Evolutionary conservation across 768 basidiomycete species (phyloP).

Genomic region (Mycena metata): DNA sequence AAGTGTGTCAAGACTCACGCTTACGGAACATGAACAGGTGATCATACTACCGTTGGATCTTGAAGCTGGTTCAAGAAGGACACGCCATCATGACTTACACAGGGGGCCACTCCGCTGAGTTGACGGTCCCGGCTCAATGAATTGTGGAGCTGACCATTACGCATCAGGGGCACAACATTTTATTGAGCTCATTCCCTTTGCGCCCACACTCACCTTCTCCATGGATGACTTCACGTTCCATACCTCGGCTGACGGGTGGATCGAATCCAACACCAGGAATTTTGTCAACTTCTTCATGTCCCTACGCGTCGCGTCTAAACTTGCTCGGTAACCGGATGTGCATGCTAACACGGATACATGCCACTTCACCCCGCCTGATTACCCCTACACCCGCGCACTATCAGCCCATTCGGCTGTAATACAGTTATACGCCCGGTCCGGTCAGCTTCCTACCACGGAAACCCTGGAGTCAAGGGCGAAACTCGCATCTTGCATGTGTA

Average conservation of each 20-base stretch:
- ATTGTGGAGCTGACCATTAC: constrained; percentile 20
- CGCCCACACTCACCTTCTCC: constrained; percentile 4
- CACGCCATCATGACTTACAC: not conserved
- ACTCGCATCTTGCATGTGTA: not conserved
- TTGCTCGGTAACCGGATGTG: not conserved
- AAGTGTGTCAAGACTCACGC: not conserved
- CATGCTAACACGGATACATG: not conserved
- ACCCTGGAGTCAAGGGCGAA: not conserved
- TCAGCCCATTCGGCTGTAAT: constrained; percentile 36
- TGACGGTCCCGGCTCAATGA: not conserved
- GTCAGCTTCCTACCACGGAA: constrained; percentile 26
- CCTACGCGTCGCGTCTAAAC: not conserved
- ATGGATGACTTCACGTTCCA: constrained; percentile 12
- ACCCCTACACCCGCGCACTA: constrained; percentile 26
- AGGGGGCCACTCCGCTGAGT: constrained; percentile 17
- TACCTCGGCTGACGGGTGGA: constrained; percentile 3
- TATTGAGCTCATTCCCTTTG: not conserved
- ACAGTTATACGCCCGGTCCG: constrained; percentile 37
- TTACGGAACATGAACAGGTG: constrained; percentile 16
- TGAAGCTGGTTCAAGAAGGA: not conserved
- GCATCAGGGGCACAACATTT: constrained; percentile 5
- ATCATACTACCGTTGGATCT: constrained; percentile 24
- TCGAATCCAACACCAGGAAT: not conserved
- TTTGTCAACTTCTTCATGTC: not conserved
- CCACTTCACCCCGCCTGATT: constrained; percentile 23